phyloP scores from a whole-genome alignment of 139 green algal genomes.

The Picochlorum sp. region DNA sequence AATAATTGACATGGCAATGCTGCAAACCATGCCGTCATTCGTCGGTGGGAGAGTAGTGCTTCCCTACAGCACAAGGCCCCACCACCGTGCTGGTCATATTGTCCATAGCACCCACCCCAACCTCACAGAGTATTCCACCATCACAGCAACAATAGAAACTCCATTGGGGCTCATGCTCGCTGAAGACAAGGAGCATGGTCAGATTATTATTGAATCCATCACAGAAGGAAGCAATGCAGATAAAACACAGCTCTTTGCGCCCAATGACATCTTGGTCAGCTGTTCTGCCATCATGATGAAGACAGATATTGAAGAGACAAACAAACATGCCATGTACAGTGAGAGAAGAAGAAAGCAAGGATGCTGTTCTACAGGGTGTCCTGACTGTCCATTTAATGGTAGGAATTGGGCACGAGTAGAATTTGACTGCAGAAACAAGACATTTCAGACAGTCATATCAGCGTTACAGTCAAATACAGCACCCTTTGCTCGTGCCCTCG shows the following conservation, averaged over 20 bases:
- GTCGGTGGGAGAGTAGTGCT: too few species aligned
- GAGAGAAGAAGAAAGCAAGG: background rate
- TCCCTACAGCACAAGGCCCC: too few species aligned
- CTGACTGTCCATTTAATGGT: background rate
- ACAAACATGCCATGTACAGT: background rate
- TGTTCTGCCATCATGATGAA: background rate
- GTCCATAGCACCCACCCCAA: too few species aligned
- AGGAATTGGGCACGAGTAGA: background rate
- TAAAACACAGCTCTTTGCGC: background rate
- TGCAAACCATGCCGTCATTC: too few species aligned
- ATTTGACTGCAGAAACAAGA: conserved; percentile 5
- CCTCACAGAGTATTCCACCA: background rate
- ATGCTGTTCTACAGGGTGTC: conserved; percentile 2
- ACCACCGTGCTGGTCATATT: too few species aligned
- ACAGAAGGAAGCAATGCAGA: background rate
- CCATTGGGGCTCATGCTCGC: background rate
- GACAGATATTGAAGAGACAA: background rate
- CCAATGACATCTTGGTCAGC: background rate
- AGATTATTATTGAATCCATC: background rate
- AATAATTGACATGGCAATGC: too few species aligned
- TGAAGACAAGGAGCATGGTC: background rate
- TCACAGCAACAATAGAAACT: background rate
- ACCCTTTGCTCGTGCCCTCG: too few species aligned
- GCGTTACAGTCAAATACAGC: background rate
- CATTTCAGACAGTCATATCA: background rate